These are phyloP conservation scores for Backusella westeae DNA, from an alignment of 192 early-diverging fungal genomes.

Conservation along the genomic window DNA sequence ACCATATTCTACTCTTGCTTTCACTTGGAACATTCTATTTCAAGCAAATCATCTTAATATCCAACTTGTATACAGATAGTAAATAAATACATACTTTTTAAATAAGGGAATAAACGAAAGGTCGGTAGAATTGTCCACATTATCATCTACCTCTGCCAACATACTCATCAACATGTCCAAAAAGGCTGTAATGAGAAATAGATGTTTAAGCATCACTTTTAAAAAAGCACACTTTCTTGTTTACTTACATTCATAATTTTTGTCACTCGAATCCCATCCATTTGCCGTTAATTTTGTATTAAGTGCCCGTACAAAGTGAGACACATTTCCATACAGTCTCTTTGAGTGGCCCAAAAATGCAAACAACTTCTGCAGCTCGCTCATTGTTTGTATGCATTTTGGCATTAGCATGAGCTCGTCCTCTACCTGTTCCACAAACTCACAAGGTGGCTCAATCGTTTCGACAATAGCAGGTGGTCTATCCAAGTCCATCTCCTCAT, in stretches of 20 bases:
- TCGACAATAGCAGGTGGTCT: slow-evolving; percentile 4
- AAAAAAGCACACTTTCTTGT: not conserved
- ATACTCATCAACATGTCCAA: slow-evolving; percentile 17
- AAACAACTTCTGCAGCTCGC: slow-evolving; percentile 47
- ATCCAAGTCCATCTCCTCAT: not conserved
- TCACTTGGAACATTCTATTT: slow-evolving; percentile 21
- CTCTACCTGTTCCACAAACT: not conserved
- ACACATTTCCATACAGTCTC: slow-evolving; percentile 31
- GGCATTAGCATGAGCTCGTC: slow-evolving; percentile 5
- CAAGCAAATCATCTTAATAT: not conserved
- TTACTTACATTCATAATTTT: slow-evolving; percentile 18
- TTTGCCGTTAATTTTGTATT: not conserved
- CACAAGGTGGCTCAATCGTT: not conserved
- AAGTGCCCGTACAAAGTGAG: slow-evolving; percentile 29
- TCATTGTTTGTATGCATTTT: slow-evolving; percentile 15
- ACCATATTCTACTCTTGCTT: slow-evolving; percentile 12
- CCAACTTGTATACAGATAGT: not conserved
- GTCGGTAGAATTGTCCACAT: not conserved
- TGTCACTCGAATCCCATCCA: slow-evolving; percentile 21
- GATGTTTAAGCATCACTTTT: not conserved
- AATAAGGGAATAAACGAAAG: not conserved
- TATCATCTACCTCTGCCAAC: slow-evolving; percentile 13
- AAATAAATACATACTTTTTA: slow-evolving; percentile 10
- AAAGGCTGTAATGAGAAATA: not conserved
- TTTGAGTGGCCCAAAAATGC: slow-evolving; percentile 34